phyloP scores from a whole-genome alignment of 495 filamentous ascomycete genomes.

The Rusavskia elegans region DNA sequence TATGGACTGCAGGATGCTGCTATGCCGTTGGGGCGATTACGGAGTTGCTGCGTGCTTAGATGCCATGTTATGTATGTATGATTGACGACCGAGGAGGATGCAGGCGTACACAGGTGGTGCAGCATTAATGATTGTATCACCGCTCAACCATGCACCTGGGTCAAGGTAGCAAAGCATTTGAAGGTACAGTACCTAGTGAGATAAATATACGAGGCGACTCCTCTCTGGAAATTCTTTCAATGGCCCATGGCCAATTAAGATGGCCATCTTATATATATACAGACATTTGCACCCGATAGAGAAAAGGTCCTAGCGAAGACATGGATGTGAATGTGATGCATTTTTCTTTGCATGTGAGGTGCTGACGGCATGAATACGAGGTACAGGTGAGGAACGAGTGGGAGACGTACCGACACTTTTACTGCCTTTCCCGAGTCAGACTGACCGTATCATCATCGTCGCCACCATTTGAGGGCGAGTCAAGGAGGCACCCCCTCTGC shows the following conservation, averaged over 20 bases:
- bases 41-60: conserved; percentile 43
- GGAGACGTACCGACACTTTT: no score
- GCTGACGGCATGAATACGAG: background rate
- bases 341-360: background rate
- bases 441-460: background rate
- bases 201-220: no score
- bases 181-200: no score
- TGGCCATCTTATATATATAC: no score
- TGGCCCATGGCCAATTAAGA: no score
- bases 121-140: background rate
- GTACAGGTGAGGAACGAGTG: no score
- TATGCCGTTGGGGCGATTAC: conserved; percentile 55
- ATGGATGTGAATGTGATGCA: background rate
- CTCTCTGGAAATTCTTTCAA: background rate
- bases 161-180: no score
- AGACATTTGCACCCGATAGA: no score
- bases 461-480: no score
- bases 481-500: background rate
- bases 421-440: background rate
- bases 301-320: no score
- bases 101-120: no score
- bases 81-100: background rate
- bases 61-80: background rate
- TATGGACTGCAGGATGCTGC: conserved; percentile 41
- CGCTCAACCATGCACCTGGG: background rate